A percentile compares a stretch with the other conserved stretches of the same genome.
phyloP scores from a whole-genome alignment of 1,139 yeast genomes.

The Arxiozyma slooffiae region DNA sequence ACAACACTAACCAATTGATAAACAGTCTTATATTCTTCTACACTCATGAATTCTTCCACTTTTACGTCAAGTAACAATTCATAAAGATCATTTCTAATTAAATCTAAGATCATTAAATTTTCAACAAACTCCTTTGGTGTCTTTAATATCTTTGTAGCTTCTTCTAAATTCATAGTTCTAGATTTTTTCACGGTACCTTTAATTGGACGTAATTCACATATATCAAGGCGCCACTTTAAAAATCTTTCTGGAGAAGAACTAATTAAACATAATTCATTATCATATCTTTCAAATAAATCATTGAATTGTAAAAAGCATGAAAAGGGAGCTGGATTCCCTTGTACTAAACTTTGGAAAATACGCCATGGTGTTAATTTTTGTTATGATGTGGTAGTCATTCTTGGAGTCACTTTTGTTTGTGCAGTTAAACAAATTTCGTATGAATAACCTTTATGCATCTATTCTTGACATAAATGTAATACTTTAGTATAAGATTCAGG shows the following conservation, averaged over 20 bases:
- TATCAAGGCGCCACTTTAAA: constrained; percentile 56
- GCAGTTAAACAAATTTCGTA: constrained; percentile 89
- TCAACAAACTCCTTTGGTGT: constrained; percentile 95
- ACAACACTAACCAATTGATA: constrained; percentile 88
- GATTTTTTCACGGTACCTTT: constrained; percentile 85
- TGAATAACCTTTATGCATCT: constrained; percentile 73
- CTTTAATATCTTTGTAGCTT: constrained; percentile 56
- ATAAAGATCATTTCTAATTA: constrained; percentile 84
- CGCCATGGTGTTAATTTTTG: constrained; percentile 54
- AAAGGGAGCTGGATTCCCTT: constrained; percentile 85
- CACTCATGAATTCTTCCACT: constrained; percentile 75
- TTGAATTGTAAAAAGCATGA: constrained; percentile 70
- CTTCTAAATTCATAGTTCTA: constrained; percentile 39
- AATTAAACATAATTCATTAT: constrained; percentile 40
- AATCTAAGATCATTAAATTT: constrained; percentile 91
- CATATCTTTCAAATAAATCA: constrained; percentile 33
- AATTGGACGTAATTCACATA: constrained; percentile 81
- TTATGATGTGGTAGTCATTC: constrained; percentile 27
- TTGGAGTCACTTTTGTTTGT: constrained; percentile 50
- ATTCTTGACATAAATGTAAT: constrained; percentile 58
- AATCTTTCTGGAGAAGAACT: constrained; percentile 95
- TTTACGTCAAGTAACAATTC: constrained; percentile 56
- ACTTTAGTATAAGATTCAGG: constrained; percentile 45
- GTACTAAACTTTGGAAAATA: constrained; percentile 61
- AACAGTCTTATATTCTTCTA: constrained; percentile 87